A percentile compares a stretch with the other conserved stretches of the same genome.
Evolutionary conservation across 805 yeast species (phyloP).

Genomic region (Candida sonorensis): DNA sequence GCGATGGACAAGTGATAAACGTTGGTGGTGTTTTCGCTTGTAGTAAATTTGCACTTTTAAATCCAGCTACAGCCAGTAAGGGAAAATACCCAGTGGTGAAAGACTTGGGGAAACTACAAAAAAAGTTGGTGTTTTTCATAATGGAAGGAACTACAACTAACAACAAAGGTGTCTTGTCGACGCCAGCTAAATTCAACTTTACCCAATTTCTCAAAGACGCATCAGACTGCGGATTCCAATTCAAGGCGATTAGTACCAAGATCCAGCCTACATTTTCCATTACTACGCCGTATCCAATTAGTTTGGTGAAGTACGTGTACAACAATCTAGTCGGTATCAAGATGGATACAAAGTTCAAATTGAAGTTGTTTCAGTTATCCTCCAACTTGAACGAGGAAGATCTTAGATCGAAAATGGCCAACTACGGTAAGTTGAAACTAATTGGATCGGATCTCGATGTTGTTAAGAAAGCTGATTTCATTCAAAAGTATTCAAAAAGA

Average conservation of each 20-base stretch:
- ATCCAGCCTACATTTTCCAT: slow-evolving; percentile 30
- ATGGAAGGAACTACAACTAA: slow-evolving; percentile 85
- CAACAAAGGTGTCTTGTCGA: slow-evolving; percentile 67
- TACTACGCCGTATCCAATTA: slow-evolving; percentile 27
- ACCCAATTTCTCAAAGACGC: slow-evolving; percentile 4
- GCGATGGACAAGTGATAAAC: slow-evolving; percentile 5
- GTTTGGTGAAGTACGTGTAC: slow-evolving; percentile 8
- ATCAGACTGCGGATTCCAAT: slow-evolving; percentile 10
- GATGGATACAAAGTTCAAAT: slow-evolving; percentile 12
- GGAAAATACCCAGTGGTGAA: background rate
- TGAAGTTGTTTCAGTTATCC: slow-evolving; percentile 17
- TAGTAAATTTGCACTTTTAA: slow-evolving; percentile 14
- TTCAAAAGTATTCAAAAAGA: slow-evolving; percentile 19
- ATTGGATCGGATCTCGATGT: slow-evolving; percentile 39
- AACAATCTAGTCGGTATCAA: slow-evolving; percentile 5
- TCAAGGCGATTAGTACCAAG: slow-evolving; percentile 34
- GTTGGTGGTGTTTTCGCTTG: slow-evolving; percentile 9
- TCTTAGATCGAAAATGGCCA: slow-evolving; percentile 26
- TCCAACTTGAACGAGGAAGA: slow-evolving; percentile 2
- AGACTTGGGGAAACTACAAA: slow-evolving; percentile 23
- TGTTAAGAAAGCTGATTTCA: slow-evolving; percentile 38
- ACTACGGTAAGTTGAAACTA: slow-evolving; percentile 42
- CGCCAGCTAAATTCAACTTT: slow-evolving; percentile 27
- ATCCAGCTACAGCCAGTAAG: slow-evolving; percentile 3
- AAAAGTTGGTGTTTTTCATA: slow-evolving; percentile 48